A percentile compares a stretch with the other conserved stretches of the same genome.
Evolutionary conservation across 2,329 filamentous ascomycete genomes (phyloP).

Genomic region (Penicillium sp.): DNA sequence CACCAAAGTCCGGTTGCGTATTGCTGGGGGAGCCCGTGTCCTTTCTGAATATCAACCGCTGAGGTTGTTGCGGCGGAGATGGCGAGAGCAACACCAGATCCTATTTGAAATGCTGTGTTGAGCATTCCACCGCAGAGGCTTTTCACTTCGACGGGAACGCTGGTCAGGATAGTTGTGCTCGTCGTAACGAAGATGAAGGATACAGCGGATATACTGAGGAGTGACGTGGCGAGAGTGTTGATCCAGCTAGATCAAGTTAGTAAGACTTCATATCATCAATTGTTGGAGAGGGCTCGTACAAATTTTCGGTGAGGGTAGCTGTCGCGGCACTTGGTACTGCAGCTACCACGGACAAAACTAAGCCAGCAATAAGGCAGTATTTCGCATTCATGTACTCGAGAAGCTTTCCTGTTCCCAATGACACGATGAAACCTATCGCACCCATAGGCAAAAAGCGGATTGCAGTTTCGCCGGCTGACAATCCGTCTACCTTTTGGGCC

Average conservation of each 20-base stretch:
- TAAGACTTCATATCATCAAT: slow-evolving; percentile 3
- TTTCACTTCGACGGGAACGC: slow-evolving; percentile 44
- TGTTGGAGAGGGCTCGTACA: slow-evolving; percentile 20
- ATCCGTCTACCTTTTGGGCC: slow-evolving; percentile 41
- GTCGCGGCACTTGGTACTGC: slow-evolving; percentile 37
- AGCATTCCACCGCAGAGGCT: slow-evolving; percentile 44
- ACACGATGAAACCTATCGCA: slow-evolving; percentile 38
- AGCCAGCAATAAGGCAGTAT: slow-evolving; percentile 36
- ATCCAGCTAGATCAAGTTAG: slow-evolving; percentile 31
- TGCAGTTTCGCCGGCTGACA: slow-evolving; percentile 42
- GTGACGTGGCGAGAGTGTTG: slow-evolving; percentile 40
- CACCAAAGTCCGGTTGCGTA: slow-evolving; percentile 46
- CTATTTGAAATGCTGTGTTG: slow-evolving; percentile 48
- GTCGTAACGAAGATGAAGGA: slow-evolving; percentile 46
- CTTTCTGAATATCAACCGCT: slow-evolving; percentile 40
- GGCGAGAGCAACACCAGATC: slow-evolving; percentile 43
- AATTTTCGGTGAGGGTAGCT: slow-evolving; percentile 20
- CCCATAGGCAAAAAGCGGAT: slow-evolving; percentile 47
- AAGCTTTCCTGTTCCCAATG: slow-evolving; percentile 36
- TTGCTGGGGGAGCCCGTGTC: slow-evolving; percentile 33
- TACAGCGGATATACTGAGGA: slow-evolving; percentile 43
- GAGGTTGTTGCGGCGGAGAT: slow-evolving; percentile 41
- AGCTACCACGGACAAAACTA: slow-evolving; percentile 38
- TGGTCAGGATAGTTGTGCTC: slow-evolving; percentile 42
- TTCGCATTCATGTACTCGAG: slow-evolving; percentile 43